Conservation (phyloP, 306 rosid species). For the Prunus mira region DNA sequence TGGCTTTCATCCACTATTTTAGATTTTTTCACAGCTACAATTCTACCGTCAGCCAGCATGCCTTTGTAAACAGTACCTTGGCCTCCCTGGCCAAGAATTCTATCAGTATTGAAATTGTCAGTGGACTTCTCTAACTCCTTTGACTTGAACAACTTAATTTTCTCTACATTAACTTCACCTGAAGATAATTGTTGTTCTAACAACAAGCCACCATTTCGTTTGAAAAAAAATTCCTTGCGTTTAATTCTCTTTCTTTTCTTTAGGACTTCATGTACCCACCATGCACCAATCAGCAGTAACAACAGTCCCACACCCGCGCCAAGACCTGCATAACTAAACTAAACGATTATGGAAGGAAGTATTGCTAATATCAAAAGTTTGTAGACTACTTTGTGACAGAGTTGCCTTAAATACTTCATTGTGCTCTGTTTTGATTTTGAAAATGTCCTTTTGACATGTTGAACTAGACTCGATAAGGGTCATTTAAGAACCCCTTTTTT, state of each 20-base stretch:
- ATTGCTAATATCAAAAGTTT: too few relatives aligned
- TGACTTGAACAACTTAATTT: constrained; percentile 14
- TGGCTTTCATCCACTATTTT: too few relatives aligned
- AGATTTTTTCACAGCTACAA: too few relatives aligned
- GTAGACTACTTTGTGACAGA: too few relatives aligned
- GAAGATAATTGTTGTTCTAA: not conserved
- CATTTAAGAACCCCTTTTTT: too few relatives aligned
- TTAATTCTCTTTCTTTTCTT: not conserved
- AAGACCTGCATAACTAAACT: not conserved
- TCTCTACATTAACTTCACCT: constrained; percentile 12
- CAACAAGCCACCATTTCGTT: constrained; percentile 9
- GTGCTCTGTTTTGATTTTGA: not conserved
- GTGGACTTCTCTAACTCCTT: constrained; percentile 25
- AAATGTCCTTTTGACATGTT: not conserved
- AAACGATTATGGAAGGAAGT: too few relatives aligned
- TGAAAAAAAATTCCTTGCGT: not conserved
- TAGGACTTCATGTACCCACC: not conserved
- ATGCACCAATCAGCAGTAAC: not conserved
- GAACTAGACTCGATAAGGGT: too few relatives aligned
- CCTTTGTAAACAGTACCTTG: constrained; percentile 26
- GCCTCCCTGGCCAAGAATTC: constrained; percentile 27
- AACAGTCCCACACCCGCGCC: not conserved
- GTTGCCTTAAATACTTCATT: not conserved
- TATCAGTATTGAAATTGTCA: constrained; percentile 3
- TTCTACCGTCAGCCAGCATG: too few relatives aligned